phyloP scores from a whole-genome alignment of 2,329 filamentous ascomycete species.

The Orbilia oligospora region DNA sequence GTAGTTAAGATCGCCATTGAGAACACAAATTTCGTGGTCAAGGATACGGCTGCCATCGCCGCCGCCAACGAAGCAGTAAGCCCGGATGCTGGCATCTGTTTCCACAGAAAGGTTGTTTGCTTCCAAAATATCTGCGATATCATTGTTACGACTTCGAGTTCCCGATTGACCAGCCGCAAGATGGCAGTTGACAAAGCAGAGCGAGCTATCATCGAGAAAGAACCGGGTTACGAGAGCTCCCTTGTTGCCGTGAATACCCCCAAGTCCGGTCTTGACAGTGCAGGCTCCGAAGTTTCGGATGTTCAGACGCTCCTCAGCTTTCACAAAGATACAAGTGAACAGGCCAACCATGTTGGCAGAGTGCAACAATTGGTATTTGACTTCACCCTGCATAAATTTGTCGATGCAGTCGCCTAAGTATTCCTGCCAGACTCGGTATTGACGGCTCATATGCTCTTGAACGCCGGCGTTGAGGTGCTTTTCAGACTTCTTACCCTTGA shows the following conservation, averaged over 20 bases:
- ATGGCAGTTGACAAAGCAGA: conserved; percentile 98
- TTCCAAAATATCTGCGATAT: conserved; percentile 91
- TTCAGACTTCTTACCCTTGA: conserved; percentile 83
- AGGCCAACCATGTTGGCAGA: conserved; percentile 91
- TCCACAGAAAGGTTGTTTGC: conserved; percentile 80
- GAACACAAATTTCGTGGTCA: conserved; percentile 95
- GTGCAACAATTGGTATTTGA: conserved; percentile 87
- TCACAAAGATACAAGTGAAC: conserved; percentile 96
- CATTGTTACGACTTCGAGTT: conserved; percentile 90
- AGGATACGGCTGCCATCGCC: conserved; percentile 95
- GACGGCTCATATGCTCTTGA: conserved; percentile 93
- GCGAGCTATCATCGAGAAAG: conserved; percentile 89
- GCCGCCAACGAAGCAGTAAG: conserved; percentile 88
- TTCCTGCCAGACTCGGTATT: conserved; percentile 96
- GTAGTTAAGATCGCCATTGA: conserved; percentile 98
- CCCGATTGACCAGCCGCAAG: conserved; percentile 93
- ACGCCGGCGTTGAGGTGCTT: conserved; percentile 83
- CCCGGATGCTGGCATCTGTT: conserved; percentile 76
- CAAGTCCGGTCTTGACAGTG: conserved; percentile 96
- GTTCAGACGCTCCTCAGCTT: conserved; percentile 80
- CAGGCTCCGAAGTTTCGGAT: conserved; percentile 83
- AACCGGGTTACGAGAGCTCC: conserved; percentile 94
- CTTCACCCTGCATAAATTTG: conserved; percentile 82
- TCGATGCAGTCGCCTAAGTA: conserved; percentile 86
- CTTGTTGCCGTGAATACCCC: conserved; percentile 95